Base-by-base conservation (phyloP, 1,284 basidiomycete species). In the Agroathelia rolfsii region DNA sequence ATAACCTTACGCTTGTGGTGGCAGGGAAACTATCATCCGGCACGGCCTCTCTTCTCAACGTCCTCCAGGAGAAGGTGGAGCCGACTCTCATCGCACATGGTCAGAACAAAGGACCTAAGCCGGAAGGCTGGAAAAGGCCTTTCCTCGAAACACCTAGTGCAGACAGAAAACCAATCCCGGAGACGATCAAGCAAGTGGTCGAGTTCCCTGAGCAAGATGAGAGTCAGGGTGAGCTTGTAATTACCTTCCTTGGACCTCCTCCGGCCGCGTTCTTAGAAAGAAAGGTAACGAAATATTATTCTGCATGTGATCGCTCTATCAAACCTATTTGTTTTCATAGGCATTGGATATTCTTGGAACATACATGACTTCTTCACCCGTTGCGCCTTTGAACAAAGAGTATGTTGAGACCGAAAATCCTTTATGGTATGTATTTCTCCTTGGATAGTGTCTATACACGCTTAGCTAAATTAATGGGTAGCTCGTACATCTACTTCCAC, bases 151-250 rank as follows among this genome's bases (percentile, higher is more conserved):
- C 93, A 0, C 46, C 74, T 1, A 90, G 84, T 39, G 75, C 80
- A 2, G 53, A 63, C 9, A 68, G 83, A 7, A 64, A 69, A 3
- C 66, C 69, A 5, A 69, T 88, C 16, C 36, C 64, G 6, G 52
- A 70, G 39, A 68, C 72, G 3, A 51, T 66, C 30, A 74, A 70
- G 40, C 71, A 79, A 37, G 65, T 69, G 0, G 76, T 97, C 19
- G 85, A 94, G 46, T 99, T 99, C 50, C 95, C 95, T n/a, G 95
- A 97, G 58, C 79, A 89, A 56, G 94, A 98, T 53, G 95, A 98
- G 63, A 90, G 83, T 61, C n/a, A n/a, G 42, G 94, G 95, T 24
- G 92, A 97, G 61, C 52, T 97, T 5, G 64, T 75, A 28, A 68
- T 96, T 36, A 73, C 66, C 13, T 95, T 81, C 64, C n/a, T 86